Evolutionary conservation across 208 protist genomes (phyloP), one percentile per base, ranked within the genome.

Genomic region (Spongospora subterranea): DNA sequence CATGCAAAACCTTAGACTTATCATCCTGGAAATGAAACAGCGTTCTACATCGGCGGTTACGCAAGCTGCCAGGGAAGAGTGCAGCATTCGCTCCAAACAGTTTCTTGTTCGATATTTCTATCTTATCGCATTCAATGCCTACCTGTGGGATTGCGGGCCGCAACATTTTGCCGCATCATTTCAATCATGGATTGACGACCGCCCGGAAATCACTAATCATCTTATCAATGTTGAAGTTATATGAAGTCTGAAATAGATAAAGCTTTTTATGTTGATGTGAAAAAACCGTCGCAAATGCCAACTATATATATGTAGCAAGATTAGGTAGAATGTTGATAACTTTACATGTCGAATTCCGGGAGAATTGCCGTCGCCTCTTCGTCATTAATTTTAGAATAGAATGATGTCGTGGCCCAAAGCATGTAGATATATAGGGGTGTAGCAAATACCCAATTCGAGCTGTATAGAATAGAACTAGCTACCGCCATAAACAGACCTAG

Each of bases 101-200:
- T 82, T 40, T n/a, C 71, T 82, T 6, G 35, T 43, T 17, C 71
- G 71, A 39, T 82, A 82, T 43, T 82, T 82, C 71, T 82, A 82
- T 43, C n/a, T 82, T 39, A 82, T 82, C 71, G 71, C 71, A 43
- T 82, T 82, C 71, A 82, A 82, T 43, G 71, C 71, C 17, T 82
- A 45, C 71, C 71, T 82, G 6, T 82, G 71, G 71, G 71, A 82
- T n/a, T 82, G 71, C 71, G n/a, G 40, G 17, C 11, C 71, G 17
- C 6, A 6, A 35, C 6, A 45, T 13, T 35, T 43, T n/a, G 35
- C 71, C 6, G 35, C n/a, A 17, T 35, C 71, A n/a, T 82, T 82
- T n/a, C 71, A 82, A 82, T 82, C 71, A 6, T 82, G 71, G 71
- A 82, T 82, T 82, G 71, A 82, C 17, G 71, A 82, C n/a, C 71